phyloP scores from a whole-genome alignment of 2,329 filamentous ascomycete species.

The Diatrype stigma region DNA sequence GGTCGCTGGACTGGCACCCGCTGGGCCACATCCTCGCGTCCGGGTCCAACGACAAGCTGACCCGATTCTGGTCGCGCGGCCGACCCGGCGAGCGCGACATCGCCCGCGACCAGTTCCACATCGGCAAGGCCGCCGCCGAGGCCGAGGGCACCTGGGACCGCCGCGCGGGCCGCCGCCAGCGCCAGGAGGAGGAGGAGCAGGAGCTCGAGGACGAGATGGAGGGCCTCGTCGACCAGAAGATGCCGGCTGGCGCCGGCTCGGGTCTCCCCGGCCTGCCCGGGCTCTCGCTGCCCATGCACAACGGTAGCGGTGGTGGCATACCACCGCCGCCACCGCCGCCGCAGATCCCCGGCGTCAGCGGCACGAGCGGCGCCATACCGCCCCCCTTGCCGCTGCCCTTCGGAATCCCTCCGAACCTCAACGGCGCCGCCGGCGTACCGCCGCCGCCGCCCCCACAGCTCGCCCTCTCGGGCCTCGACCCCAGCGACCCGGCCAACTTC shows the following conservation, averaged over 20 bases:
- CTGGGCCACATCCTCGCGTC: constrained; percentile 92
- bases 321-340: constrained; percentile 30
- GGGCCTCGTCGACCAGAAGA: constrained; percentile 86
- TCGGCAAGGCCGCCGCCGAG: constrained; percentile 88
- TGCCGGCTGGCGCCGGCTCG: constrained; percentile 61
- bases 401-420: constrained; percentile 34
- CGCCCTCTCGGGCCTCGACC: constrained; percentile 55
- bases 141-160: constrained; percentile 93
- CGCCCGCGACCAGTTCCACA: constrained; percentile 89
- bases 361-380: constrained; percentile 25
- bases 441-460: constrained; percentile 40
- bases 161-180: constrained; percentile 69
- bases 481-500: constrained; percentile 56
- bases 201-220: constrained; percentile 92
- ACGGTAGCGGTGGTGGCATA: constrained; percentile 23
- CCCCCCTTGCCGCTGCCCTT: constrained; percentile 53
- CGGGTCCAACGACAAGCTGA: constrained; percentile 93
- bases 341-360: constrained; percentile 28
- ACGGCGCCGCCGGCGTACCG: constrained; percentile 33
- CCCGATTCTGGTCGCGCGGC: constrained; percentile 91
- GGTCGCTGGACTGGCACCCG: constrained; percentile 97
- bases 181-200: constrained; percentile 89
- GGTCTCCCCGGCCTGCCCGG: constrained; percentile 44
- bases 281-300: constrained; percentile 37
- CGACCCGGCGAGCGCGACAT: constrained; percentile 83